Evolutionary conservation across 805 yeast species (phyloP), one percentile per base, ranked within the genome.

Genomic region (Sungouiella blattae): DNA sequence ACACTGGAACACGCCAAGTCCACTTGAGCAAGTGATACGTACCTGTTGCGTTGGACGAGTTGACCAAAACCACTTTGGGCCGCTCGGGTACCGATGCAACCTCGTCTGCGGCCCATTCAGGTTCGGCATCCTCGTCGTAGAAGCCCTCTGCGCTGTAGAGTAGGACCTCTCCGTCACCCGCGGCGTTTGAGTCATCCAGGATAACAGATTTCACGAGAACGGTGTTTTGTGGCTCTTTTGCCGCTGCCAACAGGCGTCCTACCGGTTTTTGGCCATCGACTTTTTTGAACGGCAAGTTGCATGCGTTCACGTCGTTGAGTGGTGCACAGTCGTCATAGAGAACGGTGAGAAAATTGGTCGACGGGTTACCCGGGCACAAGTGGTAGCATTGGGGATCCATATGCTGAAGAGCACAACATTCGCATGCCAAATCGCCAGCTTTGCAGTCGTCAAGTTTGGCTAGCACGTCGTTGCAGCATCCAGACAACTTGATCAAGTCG

Each of bases 371-470:
- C 15, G 74, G 74, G 47, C 78, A 74, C 40, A 74, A 54, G 12
- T 64, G 67, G 49, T 67, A 71, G 47, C 79, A 73, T 26, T 60
- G 62, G 30, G 56, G 56, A 25, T 64, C 59, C 56, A 74, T 62
- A 34, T 68, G 64, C 50, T 74, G 78, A 23, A 75, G 57, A 7
- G 79, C 78, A 52, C 78, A 73, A 43, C 80, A 74, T 42, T 73
- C 78, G 52, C 79, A 75, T 1, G 77, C 77, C 43, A 71, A 55
- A 53, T 74, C 79, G 46, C 70, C 71, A 4, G 77, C 69, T 43
- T 71, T 68, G 47, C 80, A 75, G 36, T 63, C 71, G 44, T 72
- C 75, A 40, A 74, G 57, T 41, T 58, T 69, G 20, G 58, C 46
- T 27, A 73, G 55, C 11, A 74, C 69, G 36, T 68, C 73, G 45